phyloP scores from a whole-genome alignment of 768 basidiomycete species.

The Auricularia sp. region DNA sequence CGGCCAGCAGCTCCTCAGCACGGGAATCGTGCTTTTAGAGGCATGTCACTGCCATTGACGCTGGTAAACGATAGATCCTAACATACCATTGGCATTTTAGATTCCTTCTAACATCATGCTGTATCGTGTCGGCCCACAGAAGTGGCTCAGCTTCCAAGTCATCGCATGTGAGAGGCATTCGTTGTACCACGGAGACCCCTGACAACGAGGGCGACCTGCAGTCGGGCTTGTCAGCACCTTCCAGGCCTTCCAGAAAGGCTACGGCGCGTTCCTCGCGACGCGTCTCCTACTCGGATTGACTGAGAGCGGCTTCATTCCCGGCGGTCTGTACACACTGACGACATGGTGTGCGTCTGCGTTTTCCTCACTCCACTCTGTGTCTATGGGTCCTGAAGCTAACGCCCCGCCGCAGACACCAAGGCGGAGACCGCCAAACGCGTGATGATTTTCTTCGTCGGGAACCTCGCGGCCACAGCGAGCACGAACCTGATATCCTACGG shows the following conservation, averaged over 20 bases:
- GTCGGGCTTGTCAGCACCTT: constrained; percentile 1
- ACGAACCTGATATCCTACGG: not conserved
- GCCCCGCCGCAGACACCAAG: not conserved
- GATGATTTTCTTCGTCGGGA: not conserved
- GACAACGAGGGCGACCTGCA: not conserved
- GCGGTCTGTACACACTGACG: not conserved
- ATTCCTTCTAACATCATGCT: not conserved
- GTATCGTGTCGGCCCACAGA: not conserved
- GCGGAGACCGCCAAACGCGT: not conserved
- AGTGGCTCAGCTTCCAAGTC: not conserved
- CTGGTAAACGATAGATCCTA: not conserved
- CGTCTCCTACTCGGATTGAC: not conserved
- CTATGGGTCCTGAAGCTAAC: no score
- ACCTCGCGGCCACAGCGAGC: not conserved
- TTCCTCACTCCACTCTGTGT: no score
- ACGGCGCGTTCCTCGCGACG: not conserved
- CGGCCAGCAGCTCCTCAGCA: constrained; percentile 1
- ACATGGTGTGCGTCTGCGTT: not conserved
- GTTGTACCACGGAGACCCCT: not conserved
- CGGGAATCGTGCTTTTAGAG: not conserved
- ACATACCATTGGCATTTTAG: not conserved
- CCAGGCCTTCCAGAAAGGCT: not conserved
- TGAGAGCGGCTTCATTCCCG: not conserved
- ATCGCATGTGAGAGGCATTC: not conserved
- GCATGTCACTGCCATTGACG: not conserved